phyloP scores from a whole-genome alignment of 495 filamentous ascomycete genomes.

The Annulohypoxylon moriforme region DNA sequence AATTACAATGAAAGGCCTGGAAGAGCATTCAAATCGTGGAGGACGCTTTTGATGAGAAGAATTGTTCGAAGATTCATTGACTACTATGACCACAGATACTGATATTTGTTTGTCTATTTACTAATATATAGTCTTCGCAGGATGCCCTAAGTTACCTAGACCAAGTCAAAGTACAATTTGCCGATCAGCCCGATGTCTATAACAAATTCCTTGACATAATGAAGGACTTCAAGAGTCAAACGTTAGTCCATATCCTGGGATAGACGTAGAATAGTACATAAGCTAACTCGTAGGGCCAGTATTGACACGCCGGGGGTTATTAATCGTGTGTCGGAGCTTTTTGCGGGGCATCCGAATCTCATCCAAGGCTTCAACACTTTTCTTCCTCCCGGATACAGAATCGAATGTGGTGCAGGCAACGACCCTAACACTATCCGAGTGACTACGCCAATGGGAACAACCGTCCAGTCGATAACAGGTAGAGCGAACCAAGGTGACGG shows the following conservation, averaged over 20 bases:
- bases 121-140: conserved; percentile 59
- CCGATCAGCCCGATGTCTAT: conserved; percentile 96
- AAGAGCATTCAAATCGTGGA: background rate
- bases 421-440: conserved; percentile 96
- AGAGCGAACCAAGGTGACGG: conserved; percentile 56
- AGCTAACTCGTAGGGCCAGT: conserved; percentile 54
- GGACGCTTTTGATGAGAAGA: background rate
- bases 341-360: conserved; percentile 94
- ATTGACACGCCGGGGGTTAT: conserved; percentile 99
- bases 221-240: conserved; percentile 99
- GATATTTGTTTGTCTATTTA: conserved; percentile 5
- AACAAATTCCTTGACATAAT: conserved; percentile 99
- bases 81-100: background rate
- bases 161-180: conserved; percentile 98
- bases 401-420: conserved; percentile 91
- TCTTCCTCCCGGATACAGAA: conserved; percentile 94
- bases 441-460: conserved; percentile 89
- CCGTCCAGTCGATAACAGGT: conserved; percentile 66
- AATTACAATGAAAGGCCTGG: background rate
- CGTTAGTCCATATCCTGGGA: conserved; percentile 65
- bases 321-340: conserved; percentile 94
- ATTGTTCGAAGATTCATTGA: background rate
- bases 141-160: conserved; percentile 98
- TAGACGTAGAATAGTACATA: background rate
- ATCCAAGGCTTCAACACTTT: conserved; percentile 99